A percentile compares a stretch with the other conserved stretches of the same genome.
These are phyloP conservation scores for Pseudoscleropodium purum DNA, from an alignment of 225 moss, liverwort and hornwort species.

Conservation along the genomic window DNA sequence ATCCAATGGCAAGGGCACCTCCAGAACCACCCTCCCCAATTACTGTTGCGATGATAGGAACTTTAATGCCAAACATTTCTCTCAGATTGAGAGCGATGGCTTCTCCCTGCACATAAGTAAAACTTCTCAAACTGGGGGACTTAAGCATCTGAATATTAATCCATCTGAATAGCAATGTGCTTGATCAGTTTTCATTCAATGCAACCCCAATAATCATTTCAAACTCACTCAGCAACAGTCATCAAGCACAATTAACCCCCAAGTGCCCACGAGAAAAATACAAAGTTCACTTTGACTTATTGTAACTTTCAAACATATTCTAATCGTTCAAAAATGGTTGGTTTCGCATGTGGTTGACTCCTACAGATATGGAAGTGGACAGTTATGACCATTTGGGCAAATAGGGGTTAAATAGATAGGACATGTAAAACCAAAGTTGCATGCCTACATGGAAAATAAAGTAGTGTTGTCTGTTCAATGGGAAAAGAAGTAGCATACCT, in stretches of 20 bases:
- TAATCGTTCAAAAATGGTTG: neutral
- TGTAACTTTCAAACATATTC: neutral
- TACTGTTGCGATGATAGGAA: conserved; percentile 94
- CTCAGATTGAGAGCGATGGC: conserved; percentile 90
- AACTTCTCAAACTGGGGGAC: neutral
- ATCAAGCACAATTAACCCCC: neutral
- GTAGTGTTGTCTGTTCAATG: neutral
- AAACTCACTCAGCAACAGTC: neutral
- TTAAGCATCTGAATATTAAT: neutral
- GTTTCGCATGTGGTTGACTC: neutral
- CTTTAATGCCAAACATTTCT: conserved; percentile 93
- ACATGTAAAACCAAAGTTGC: neutral
- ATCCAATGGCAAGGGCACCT: conserved; percentile 97
- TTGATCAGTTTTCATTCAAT: neutral
- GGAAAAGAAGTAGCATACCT: conserved; percentile 22
- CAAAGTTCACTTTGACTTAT: neutral
- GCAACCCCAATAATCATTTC: neutral
- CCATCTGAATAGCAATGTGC: neutral
- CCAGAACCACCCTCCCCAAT: conserved; percentile 99
- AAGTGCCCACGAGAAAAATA: neutral
- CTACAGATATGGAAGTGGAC: neutral
- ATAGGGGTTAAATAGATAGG: neutral
- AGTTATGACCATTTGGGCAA: neutral
- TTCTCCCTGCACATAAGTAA: conserved; percentile 63
- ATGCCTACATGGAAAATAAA: neutral